Conservation (phyloP, 2,329 filamentous ascomycete species). For the Hypoxylon sp. region DNA sequence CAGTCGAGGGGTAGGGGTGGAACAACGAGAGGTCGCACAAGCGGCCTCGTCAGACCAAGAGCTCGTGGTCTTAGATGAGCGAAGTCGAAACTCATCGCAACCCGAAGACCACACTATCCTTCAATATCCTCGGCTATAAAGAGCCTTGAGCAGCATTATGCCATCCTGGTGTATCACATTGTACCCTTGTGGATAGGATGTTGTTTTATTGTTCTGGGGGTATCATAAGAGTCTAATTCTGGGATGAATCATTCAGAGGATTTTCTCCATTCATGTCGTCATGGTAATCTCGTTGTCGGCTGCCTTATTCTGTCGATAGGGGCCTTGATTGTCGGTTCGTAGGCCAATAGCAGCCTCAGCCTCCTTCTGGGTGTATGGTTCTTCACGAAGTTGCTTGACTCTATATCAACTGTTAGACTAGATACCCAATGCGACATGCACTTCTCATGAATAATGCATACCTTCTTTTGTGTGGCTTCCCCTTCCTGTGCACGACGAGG, state of each 20-base stretch:
- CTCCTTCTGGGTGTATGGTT: constrained; percentile 87
- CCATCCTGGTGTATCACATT: constrained; percentile 3
- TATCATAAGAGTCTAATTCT: neutral
- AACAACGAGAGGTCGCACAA: constrained; percentile 60
- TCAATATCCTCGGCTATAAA: constrained; percentile 7
- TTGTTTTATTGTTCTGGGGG: neutral
- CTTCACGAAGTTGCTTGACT: constrained; percentile 84
- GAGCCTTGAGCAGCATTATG: neutral
- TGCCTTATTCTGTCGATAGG: constrained; percentile 46
- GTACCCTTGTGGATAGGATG: constrained; percentile 5
- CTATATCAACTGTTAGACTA: constrained; percentile 62
- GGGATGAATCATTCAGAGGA: constrained; percentile 3
- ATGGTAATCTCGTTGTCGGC: constrained; percentile 59
- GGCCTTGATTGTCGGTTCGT: constrained; percentile 74
- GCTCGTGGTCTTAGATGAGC: constrained; percentile 63
- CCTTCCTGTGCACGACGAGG: constrained; percentile 80
- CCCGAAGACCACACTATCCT: neutral
- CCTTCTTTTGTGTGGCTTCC: constrained; percentile 95
- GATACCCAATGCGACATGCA: constrained; percentile 38
- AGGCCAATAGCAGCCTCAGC: constrained; percentile 85
- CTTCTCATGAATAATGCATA: constrained; percentile 55
- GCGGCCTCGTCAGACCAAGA: constrained; percentile 63
- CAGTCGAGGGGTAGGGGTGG: constrained; percentile 55
- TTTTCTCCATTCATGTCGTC: constrained; percentile 50
- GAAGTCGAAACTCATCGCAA: constrained; percentile 5